Conservation (phyloP, 2,329 filamentous ascomycete species). For the Colletotrichum liaoningense region DNA sequence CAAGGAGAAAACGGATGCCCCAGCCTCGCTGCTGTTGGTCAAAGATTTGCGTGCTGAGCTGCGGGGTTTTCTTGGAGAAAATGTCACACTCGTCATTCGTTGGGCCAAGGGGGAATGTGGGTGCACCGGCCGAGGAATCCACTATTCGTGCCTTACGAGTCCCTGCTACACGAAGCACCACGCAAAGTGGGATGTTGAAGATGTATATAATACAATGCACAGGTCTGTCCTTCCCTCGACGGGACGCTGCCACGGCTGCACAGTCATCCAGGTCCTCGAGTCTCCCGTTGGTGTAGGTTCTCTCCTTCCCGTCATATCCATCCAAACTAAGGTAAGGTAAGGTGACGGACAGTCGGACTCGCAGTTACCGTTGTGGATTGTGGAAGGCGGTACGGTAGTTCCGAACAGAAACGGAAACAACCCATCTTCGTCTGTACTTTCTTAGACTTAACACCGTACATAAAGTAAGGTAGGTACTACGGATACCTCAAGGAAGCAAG, state of each 20-base stretch:
- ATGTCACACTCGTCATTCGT: slow-evolving; percentile 24
- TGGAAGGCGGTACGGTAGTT: neutral
- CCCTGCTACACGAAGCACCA: neutral
- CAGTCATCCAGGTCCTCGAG: slow-evolving; percentile 16
- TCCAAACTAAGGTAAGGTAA: too few species aligned
- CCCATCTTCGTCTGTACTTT: neutral
- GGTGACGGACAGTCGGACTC: too few species aligned
- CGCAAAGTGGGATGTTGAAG: neutral
- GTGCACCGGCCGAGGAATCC: neutral
- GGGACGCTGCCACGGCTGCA: neutral
- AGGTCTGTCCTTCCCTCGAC: neutral
- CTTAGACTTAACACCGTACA: neutral
- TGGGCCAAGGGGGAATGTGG: slow-evolving; percentile 5
- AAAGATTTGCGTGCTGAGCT: slow-evolving; percentile 35
- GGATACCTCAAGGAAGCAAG: too few species aligned
- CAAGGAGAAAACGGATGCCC: slow-evolving; percentile 21
- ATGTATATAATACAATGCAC: neutral
- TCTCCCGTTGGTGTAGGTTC: neutral
- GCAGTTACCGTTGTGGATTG: neutral
- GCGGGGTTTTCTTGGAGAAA: slow-evolving; percentile 36
- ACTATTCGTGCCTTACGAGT: slow-evolving; percentile 13
- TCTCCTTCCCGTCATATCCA: too few species aligned
- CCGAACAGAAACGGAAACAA: neutral
- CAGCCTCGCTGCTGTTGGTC: slow-evolving; percentile 33
- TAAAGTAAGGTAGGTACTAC: neutral